A percentile compares a stretch with the other conserved stretches of the same genome.
These are phyloP conservation scores for Aspergillus quadrilineatus DNA, from an alignment of 2,329 filamentous ascomycete species.

Conservation along the genomic window DNA sequence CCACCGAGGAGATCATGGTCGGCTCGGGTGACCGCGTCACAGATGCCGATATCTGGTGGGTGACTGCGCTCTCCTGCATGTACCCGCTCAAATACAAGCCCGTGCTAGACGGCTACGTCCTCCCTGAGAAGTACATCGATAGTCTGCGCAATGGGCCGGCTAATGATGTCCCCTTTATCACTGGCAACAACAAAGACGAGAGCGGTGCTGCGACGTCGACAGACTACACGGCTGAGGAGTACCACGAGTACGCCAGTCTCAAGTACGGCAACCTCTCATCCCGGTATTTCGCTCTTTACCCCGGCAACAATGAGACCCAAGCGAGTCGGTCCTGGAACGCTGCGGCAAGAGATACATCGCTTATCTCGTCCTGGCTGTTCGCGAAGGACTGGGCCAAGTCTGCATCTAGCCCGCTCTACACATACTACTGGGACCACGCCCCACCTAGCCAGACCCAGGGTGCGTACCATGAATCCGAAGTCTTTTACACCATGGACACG, in stretches of 20 bases:
- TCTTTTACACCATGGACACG: conserved; percentile 40
- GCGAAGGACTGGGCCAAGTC: conserved; percentile 29
- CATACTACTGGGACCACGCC: conserved; percentile 40
- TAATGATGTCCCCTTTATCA: conserved; percentile 38
- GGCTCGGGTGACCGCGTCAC: conserved; percentile 29
- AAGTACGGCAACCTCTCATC: conserved; percentile 34
- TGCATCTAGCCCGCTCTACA: conserved; percentile 31
- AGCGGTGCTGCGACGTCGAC: conserved; percentile 25
- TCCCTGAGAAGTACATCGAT: conserved; percentile 29
- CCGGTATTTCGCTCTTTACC: conserved; percentile 31
- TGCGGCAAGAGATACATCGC: conserved; percentile 26
- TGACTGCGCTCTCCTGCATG: conserved; percentile 28
- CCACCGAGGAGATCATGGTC: conserved; percentile 26
- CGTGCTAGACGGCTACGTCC: conserved; percentile 26
- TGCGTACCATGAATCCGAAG: conserved; percentile 41
- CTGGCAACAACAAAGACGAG: conserved; percentile 39
- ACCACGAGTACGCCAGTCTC: conserved; percentile 26
- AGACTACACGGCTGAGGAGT: conserved; percentile 28
- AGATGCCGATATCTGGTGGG: conserved; percentile 23
- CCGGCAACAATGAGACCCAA: conserved; percentile 20
- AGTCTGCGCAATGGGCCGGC: conserved; percentile 27
- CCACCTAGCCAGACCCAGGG: conserved; percentile 37
- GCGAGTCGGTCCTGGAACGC: conserved; percentile 28
- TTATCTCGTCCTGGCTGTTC: conserved; percentile 30
- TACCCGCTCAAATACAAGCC: conserved; percentile 34